These are phyloP conservation scores for Parietaria judaica DNA, from an alignment of 306 rosid species.

Conservation along the genomic window DNA sequence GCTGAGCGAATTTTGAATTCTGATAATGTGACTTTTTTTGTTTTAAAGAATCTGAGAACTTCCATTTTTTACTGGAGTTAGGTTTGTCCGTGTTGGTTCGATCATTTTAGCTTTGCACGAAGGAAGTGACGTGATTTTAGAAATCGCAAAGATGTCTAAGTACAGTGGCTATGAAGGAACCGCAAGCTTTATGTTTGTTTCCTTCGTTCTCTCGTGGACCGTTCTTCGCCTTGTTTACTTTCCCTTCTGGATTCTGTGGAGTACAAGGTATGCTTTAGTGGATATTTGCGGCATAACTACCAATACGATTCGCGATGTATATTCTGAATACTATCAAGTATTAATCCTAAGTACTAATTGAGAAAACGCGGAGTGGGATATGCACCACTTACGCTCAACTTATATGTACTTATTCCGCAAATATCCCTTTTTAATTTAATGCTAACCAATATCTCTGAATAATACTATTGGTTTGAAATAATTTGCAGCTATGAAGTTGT, in stretches of 20 bases:
- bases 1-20: too few relatives aligned
- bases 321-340: too few relatives aligned
- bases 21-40: not conserved
- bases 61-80: not conserved
- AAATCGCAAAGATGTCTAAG: constrained; percentile 30
- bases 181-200: constrained; percentile 16
- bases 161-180: constrained; percentile 23
- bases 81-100: constrained; percentile 31
- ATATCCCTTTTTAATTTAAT: too few relatives aligned
- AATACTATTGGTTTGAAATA: constrained; percentile 4
- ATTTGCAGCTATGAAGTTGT: constrained; percentile 28
- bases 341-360: too few relatives aligned
- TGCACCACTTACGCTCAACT: too few relatives aligned
- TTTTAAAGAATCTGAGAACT: not conserved
- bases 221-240: constrained; percentile 26
- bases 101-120: constrained; percentile 31
- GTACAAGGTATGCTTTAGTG: constrained; percentile 19
- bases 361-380: too few relatives aligned
- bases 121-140: constrained; percentile 32
- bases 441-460: too few relatives aligned
- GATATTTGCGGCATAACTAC: too few relatives aligned
- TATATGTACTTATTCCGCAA: too few relatives aligned
- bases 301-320: too few relatives aligned
- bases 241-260: constrained; percentile 34
- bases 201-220: constrained; percentile 27